Conservation (phyloP, 768 basidiomycete species). For the Kwoniella pini region DNA sequence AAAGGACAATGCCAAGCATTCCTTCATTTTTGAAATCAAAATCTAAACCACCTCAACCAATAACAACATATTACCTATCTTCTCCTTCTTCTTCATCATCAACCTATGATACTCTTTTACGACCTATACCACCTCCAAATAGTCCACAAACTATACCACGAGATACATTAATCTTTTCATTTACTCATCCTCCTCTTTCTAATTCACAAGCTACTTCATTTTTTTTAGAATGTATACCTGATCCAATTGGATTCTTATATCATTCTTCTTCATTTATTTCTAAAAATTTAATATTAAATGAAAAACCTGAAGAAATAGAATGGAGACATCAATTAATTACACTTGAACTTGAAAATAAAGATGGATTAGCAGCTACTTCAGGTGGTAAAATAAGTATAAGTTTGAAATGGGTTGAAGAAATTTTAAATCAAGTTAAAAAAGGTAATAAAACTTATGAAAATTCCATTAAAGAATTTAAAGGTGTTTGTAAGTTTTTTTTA, state of each 20-base stretch:
- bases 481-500: constrained; percentile 36
- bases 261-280: constrained; percentile 30
- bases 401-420: constrained; percentile 35
- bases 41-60: constrained; percentile 1
- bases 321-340: constrained; percentile 39
- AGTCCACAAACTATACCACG: constrained; percentile 10
- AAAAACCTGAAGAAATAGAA: background rate
- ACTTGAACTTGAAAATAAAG: constrained; percentile 33
- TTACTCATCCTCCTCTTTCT: constrained; percentile 23
- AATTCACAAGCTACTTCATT: constrained; percentile 21
- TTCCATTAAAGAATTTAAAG: constrained; percentile 43
- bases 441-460: constrained; percentile 17
- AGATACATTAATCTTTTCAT: constrained; percentile 17
- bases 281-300: constrained; percentile 14
- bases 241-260: constrained; percentile 38
- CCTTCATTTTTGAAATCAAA: constrained; percentile 2
- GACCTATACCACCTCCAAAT: constrained; percentile 10
- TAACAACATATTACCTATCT: constrained; percentile 27
- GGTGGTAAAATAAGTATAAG: constrained; percentile 34
- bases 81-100: constrained; percentile 2
- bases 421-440: constrained; percentile 25
- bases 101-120: constrained; percentile 5
- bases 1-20: constrained; percentile 22
- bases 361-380: constrained; percentile 40
- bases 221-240: constrained; percentile 41